Conservation (phyloP, 2,329 filamentous ascomycete genomes). For the Beauveria sp. region DNA sequence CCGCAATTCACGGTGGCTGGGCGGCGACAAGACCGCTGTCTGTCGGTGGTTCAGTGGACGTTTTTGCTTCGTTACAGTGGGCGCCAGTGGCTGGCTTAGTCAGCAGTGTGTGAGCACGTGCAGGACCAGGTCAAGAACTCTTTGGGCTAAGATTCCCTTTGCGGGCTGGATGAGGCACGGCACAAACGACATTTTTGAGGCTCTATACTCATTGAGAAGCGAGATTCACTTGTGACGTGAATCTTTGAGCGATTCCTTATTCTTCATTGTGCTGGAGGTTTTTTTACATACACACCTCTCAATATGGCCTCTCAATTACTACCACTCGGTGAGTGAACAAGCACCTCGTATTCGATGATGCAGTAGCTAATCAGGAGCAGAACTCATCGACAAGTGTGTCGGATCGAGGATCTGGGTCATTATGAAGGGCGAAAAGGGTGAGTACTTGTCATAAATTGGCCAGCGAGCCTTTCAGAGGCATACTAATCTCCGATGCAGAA, state of each 20-base stretch:
- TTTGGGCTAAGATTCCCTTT: constrained; percentile 11
- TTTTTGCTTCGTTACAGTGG: neutral
- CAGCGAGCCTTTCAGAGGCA: constrained; percentile 9
- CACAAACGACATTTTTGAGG: neutral
- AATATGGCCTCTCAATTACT: constrained; percentile 67
- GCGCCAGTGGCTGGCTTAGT: constrained; percentile 23
- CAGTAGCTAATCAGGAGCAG: constrained; percentile 38
- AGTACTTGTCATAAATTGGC: neutral
- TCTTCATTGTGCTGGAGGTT: too few relatives aligned
- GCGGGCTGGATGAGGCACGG: neutral
- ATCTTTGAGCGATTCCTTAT: too few relatives aligned
- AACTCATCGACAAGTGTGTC: constrained; percentile 98
- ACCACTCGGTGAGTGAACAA: constrained; percentile 50
- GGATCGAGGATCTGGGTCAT: constrained; percentile 97
- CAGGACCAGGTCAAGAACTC: neutral
- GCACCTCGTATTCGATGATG: neutral
- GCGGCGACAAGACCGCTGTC: neutral
- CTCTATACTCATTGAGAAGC: neutral
- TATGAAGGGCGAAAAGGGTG: constrained; percentile 99
- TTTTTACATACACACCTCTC: neutral
- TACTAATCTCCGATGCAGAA: constrained; percentile 46
- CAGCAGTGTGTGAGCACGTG: constrained; percentile 28
- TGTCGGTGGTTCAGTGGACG: neutral
- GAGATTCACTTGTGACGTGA: neutral
- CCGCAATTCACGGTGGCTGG: constrained; percentile 6